Conservation (phyloP, 108 stramenopile genomes). For the Cyclotella sp. region DNA sequence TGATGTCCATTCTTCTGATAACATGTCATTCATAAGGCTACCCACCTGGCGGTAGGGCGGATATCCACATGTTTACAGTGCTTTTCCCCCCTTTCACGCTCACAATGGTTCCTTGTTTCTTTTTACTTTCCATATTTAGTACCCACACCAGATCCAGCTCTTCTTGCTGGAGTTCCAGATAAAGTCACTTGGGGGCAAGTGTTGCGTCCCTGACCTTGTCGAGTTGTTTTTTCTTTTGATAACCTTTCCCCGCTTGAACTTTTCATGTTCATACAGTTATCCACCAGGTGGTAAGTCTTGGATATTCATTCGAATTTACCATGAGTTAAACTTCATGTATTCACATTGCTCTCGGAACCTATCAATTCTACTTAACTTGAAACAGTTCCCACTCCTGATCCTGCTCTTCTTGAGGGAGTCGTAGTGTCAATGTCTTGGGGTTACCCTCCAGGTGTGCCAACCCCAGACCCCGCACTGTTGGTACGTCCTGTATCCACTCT, state of each 20-base stretch:
- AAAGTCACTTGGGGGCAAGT: slow-evolving; percentile 3
- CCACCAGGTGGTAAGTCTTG: slow-evolving; percentile 12
- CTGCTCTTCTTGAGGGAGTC: slow-evolving; percentile 25
- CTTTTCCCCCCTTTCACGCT: background rate
- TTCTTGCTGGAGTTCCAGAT: slow-evolving; percentile 27
- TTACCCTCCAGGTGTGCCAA: slow-evolving; percentile 48
- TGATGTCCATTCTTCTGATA: background rate
- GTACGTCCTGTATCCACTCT: background rate
- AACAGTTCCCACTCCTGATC: slow-evolving; percentile 34
- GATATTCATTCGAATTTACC: background rate
- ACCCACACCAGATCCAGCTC: slow-evolving; percentile 42
- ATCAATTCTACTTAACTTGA: background rate
- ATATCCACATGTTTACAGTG: background rate
- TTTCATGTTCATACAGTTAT: background rate
- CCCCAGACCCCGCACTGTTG: slow-evolving; percentile 45
- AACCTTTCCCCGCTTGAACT: background rate
- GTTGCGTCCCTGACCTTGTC: too few species aligned
- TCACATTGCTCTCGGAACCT: background rate
- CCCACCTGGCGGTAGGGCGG: slow-evolving; percentile 1
- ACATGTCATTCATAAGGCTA: background rate
- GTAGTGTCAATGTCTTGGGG: slow-evolving; percentile 28
- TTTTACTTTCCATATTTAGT: background rate
- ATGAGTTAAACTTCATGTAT: background rate
- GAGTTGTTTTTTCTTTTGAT: too few species aligned
- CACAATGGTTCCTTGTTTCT: background rate